Conservation (phyloP, 2,329 filamentous ascomycete genomes). For the Pseudogymnoascus destructans region DNA sequence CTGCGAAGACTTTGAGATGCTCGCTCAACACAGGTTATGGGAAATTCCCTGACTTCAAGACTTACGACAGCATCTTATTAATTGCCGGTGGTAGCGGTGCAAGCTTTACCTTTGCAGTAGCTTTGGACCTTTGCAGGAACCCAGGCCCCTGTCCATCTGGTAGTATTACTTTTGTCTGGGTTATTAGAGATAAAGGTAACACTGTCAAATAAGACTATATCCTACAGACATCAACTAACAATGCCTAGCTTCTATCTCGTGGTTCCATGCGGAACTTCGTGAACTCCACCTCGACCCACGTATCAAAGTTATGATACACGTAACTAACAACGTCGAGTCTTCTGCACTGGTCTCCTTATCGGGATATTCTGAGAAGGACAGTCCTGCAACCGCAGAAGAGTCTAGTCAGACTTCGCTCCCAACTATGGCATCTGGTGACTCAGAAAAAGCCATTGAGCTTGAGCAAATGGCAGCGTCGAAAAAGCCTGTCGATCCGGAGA, state of each 20-base stretch:
- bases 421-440: neutral
- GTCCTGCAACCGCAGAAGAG: neutral
- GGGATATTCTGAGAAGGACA: neutral
- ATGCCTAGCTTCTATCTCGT: slow-evolving; percentile 16
- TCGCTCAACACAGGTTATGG: slow-evolving; percentile 50
- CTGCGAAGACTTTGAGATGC: slow-evolving; percentile 35
- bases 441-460: neutral
- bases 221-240: neutral
- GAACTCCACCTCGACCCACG: slow-evolving; percentile 21
- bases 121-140: slow-evolving; percentile 33
- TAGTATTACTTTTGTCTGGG: slow-evolving; percentile 29
- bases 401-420: neutral
- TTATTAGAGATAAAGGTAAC: slow-evolving; percentile 34
- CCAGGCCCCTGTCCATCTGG: slow-evolving; percentile 20
- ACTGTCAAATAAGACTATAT: neutral
- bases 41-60: slow-evolving; percentile 36
- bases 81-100: slow-evolving; percentile 49
- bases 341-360: neutral
- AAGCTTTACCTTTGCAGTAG: slow-evolving; percentile 42
- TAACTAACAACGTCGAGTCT: slow-evolving; percentile 15
- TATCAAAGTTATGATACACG: slow-evolving; percentile 23
- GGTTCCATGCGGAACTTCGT: slow-evolving; percentile 22
- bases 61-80: slow-evolving; percentile 43
- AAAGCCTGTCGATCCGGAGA: neutral
- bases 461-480: neutral